Percentiles rank a stretch among this genome's conserved stretches.
Conservation (phyloP, 2,329 filamentous ascomycete species). For the Colletotrichum eleusines region DNA sequence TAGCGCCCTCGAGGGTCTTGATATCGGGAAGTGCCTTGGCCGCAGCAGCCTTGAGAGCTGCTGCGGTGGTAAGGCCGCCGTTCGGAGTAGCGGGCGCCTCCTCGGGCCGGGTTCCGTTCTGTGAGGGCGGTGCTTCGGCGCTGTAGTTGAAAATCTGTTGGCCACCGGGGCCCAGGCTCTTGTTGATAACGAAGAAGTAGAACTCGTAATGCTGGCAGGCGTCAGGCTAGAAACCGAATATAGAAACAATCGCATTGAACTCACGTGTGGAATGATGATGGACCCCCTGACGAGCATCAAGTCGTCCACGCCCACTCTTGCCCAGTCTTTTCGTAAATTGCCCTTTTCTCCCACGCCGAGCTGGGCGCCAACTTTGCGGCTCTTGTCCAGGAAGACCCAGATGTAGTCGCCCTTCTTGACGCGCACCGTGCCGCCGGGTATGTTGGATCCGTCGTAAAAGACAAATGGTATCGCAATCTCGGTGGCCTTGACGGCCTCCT, state of each 20-base stretch:
- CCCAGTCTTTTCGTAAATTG: slow-evolving; percentile 85
- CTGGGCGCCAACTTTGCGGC: slow-evolving; percentile 89
- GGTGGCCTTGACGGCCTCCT: slow-evolving; percentile 88
- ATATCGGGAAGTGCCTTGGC: slow-evolving; percentile 59
- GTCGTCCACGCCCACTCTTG: slow-evolving; percentile 93
- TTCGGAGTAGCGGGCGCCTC: slow-evolving; percentile 45
- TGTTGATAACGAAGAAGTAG: slow-evolving; percentile 96
- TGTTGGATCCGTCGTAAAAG: slow-evolving; percentile 95
- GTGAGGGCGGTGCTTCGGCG: slow-evolving; percentile 57
- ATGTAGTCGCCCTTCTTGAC: slow-evolving; percentile 94
- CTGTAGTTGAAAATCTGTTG: slow-evolving; percentile 82
- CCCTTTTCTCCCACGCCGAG: slow-evolving; percentile 78
- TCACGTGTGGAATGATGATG: slow-evolving; percentile 92
- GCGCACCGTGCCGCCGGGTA: slow-evolving; percentile 83
- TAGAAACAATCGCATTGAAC: slow-evolving; percentile 51
- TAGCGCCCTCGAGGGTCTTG: slow-evolving; percentile 76
- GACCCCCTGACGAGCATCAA: slow-evolving; percentile 92
- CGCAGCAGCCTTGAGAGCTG: slow-evolving; percentile 52
- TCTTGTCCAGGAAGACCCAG: slow-evolving; percentile 94
- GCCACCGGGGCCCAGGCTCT: slow-evolving; percentile 79
- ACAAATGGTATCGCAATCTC: slow-evolving; percentile 95
- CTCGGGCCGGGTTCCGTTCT: slow-evolving; percentile 36
- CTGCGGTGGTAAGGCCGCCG: slow-evolving; percentile 49
- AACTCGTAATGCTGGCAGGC: slow-evolving; percentile 88
- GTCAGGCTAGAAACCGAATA: slow-evolving; percentile 43